A percentile compares a stretch with the other conserved stretches of the same genome.
Evolutionary conservation across 176 grass and related monocot genomes (phyloP).

Genomic region (Musa itinerans): DNA sequence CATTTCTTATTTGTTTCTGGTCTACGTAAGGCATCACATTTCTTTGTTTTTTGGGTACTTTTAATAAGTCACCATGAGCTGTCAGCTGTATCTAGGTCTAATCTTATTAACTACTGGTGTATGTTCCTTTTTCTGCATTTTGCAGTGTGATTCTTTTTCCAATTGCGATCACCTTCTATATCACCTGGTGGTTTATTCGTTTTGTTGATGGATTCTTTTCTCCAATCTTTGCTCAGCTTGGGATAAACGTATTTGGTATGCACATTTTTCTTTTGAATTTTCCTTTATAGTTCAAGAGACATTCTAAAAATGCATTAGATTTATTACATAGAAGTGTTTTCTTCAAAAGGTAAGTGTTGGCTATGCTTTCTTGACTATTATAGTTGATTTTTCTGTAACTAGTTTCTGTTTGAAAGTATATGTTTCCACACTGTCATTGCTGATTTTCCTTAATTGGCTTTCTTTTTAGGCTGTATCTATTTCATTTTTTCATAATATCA

Average conservation of each 20-base stretch:
- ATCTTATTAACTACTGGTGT: background rate
- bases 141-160: slow-evolving; percentile 19
- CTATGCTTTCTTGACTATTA: background rate
- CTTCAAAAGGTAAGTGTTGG: background rate
- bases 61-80: background rate
- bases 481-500: background rate
- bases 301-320: background rate
- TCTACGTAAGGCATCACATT: background rate
- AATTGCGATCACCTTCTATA: slow-evolving; percentile 15
- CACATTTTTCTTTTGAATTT: background rate
- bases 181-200: slow-evolving; percentile 15
- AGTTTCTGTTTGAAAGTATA: background rate
- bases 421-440: background rate
- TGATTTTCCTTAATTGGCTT: background rate
- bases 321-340: background rate
- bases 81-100: background rate
- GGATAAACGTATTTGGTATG: slow-evolving; percentile 18
- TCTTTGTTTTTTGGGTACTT: background rate
- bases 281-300: background rate
- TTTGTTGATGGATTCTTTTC: slow-evolving; percentile 20
- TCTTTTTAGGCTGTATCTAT: background rate
- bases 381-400: background rate
- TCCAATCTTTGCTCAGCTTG: slow-evolving; percentile 12
- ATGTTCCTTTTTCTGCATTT: background rate
- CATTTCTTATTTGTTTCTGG: too few relatives aligned